Percentiles rank a stretch among this genome's conserved stretches.
Evolutionary conservation across 768 basidiomycete genomes (phyloP).

Genomic region (Tephrocybe sp.): DNA sequence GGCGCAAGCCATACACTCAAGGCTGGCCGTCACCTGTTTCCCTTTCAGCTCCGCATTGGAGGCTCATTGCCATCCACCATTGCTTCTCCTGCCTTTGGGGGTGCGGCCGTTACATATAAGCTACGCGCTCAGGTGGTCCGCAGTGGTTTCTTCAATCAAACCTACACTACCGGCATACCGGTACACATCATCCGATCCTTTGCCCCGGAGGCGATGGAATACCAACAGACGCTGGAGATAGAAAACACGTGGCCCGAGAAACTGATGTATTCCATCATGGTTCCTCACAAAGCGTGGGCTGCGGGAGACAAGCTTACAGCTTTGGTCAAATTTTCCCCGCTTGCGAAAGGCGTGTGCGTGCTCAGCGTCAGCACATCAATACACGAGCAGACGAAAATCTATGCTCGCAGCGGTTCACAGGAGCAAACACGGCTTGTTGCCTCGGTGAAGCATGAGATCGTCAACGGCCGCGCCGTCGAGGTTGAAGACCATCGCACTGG

Average conservation of each 20-base stretch:
- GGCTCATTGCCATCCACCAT: conserved; percentile 84
- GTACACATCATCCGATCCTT: conserved; percentile 76
- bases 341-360: conserved; percentile 82
- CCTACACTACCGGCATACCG: conserved; percentile 60
- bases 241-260: conserved; percentile 98
- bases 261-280: conserved; percentile 91
- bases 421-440: conserved; percentile 63
- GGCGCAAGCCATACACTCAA: conserved; percentile 85
- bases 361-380: conserved; percentile 65
- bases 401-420: conserved; percentile 51
- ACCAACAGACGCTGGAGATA: conserved; percentile 93
- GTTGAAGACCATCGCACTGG: conserved; percentile 25
- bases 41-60: conserved; percentile 86
- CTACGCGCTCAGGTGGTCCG: conserved; percentile 84
- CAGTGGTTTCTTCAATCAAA: conserved; percentile 64
- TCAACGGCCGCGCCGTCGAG: conserved; percentile 54
- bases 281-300: conserved; percentile 96
- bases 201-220: conserved; percentile 83
- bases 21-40: conserved; percentile 92
- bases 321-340: conserved; percentile 82
- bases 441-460: conserved; percentile 67
- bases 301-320: conserved; percentile 85
- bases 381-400: conserved; percentile 72
- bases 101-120: conserved; percentile 81
- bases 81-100: conserved; percentile 49